Evolutionary conservation across 1,284 basidiomycete genomes (phyloP).

Genomic region (Farysia itapuensis): DNA sequence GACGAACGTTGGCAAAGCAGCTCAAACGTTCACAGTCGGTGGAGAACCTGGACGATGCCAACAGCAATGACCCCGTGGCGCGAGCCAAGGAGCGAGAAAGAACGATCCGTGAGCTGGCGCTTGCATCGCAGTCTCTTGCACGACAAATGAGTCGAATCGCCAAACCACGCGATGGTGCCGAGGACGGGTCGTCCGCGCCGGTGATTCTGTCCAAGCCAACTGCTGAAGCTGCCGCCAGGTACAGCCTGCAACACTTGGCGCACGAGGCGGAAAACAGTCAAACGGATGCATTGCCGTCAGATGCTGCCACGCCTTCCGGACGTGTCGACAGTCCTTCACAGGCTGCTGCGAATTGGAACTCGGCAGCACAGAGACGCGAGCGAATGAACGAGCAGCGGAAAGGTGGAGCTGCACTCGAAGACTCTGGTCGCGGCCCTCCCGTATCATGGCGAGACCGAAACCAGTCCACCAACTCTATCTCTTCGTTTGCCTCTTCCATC

Average conservation of each 20-base stretch:
- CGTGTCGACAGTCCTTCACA: background rate
- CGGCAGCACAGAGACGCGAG: slow-evolving; percentile 38
- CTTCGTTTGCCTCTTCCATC: slow-evolving; percentile 22
- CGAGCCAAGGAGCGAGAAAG: slow-evolving; percentile 27
- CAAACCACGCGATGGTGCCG: slow-evolving; percentile 26
- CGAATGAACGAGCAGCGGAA: slow-evolving; percentile 40
- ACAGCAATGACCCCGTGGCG: slow-evolving; percentile 16
- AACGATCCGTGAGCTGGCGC: slow-evolving; percentile 37
- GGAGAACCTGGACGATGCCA: slow-evolving; percentile 19
- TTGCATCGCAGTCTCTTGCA: slow-evolving; percentile 41
- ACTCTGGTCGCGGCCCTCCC: slow-evolving; percentile 27
- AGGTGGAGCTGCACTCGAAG: slow-evolving; percentile 9
- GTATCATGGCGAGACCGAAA: slow-evolving; percentile 47
- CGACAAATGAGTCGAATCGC: slow-evolving; percentile 45
- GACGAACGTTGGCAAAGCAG: slow-evolving; percentile 41
- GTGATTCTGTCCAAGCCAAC: slow-evolving; percentile 24
- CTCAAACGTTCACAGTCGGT: slow-evolving; percentile 44
- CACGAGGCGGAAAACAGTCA: slow-evolving; percentile 1
- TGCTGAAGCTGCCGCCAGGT: slow-evolving; percentile 27
- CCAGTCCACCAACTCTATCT: slow-evolving; percentile 27
- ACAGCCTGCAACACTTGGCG: slow-evolving; percentile 16
- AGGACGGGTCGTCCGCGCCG: slow-evolving; percentile 6
- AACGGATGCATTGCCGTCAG: background rate
- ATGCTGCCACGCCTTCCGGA: background rate
- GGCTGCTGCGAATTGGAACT: slow-evolving; percentile 24